These are phyloP conservation scores for Beauveria pseudobassiana DNA, from an alignment of 2,329 filamentous ascomycete genomes.

Conservation along the genomic window DNA sequence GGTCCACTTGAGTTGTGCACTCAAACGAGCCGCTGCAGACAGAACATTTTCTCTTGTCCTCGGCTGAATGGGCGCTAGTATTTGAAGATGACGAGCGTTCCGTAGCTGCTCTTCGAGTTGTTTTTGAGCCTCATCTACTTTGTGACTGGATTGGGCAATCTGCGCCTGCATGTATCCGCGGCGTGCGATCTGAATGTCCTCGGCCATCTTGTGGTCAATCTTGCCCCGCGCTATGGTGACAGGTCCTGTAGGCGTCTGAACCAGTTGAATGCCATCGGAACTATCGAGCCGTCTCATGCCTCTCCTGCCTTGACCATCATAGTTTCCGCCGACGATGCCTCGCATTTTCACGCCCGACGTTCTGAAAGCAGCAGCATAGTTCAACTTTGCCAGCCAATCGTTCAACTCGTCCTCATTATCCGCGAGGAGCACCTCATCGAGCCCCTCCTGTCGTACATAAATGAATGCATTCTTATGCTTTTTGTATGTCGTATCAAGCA, in stretches of 20 bases:
- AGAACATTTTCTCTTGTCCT: slow-evolving; percentile 82
- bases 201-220: slow-evolving; percentile 74
- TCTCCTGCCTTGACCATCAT: slow-evolving; percentile 71
- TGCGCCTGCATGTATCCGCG: slow-evolving; percentile 76
- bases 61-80: slow-evolving; percentile 84
- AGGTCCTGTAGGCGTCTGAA: slow-evolving; percentile 66
- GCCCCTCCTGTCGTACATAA: slow-evolving; percentile 76
- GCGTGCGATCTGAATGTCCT: slow-evolving; percentile 77
- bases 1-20: slow-evolving; percentile 89
- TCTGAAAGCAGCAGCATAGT: slow-evolving; percentile 91
- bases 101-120: slow-evolving; percentile 76
- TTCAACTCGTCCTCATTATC: slow-evolving; percentile 89
- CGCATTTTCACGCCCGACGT: slow-evolving; percentile 87
- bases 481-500: slow-evolving; percentile 80
- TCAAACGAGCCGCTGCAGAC: slow-evolving; percentile 74
- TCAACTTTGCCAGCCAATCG: slow-evolving; percentile 92
- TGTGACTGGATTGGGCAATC: slow-evolving; percentile 76
- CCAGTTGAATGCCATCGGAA: slow-evolving; percentile 49
- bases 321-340: slow-evolving; percentile 75
- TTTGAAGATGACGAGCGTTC: slow-evolving; percentile 83
- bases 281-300: slow-evolving; percentile 65
- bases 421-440: slow-evolving; percentile 86
- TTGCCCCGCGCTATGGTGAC: slow-evolving; percentile 65
- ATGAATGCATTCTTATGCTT: slow-evolving; percentile 95
- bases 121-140: slow-evolving; percentile 63